Percentiles rank a stretch among this genome's conserved stretches.
Conservation (phyloP, 352 stramenopile species). For the Globisporangium orthogonon region DNA sequence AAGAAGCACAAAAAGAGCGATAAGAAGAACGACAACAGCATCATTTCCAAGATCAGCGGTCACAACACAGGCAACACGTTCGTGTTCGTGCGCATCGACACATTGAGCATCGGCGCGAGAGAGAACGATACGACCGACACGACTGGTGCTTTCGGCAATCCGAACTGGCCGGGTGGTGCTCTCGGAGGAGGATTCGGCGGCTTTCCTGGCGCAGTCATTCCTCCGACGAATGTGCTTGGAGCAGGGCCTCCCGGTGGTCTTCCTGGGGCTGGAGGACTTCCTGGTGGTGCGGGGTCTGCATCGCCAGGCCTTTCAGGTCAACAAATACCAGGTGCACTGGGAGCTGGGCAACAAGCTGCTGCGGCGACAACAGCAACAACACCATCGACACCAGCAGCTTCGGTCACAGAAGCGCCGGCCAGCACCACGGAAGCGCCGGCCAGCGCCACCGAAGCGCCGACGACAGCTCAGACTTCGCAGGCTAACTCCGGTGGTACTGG, state of each 20-base stretch:
- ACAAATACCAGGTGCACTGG: neutral
- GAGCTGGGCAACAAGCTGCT: neutral
- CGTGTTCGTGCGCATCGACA: slow-evolving; percentile 27
- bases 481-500: too few relatives aligned
- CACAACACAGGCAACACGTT: slow-evolving; percentile 38
- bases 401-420: neutral
- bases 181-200: neutral
- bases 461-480: neutral
- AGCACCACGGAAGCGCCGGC: neutral
- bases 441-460: neutral
- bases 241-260: neutral
- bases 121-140: slow-evolving; percentile 2
- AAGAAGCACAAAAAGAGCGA: slow-evolving; percentile 13
- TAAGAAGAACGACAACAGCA: slow-evolving; percentile 15
- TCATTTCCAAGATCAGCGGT: slow-evolving; percentile 21
- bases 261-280: neutral
- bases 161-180: neutral
- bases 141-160: neutral
- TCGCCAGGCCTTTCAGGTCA: neutral
- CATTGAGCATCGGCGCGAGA: slow-evolving; percentile 3
- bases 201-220: neutral
- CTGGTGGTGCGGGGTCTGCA: neutral
- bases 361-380: neutral
- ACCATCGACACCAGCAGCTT: neutral
- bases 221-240: neutral